Evolutionary conservation across 2,329 filamentous ascomycete genomes (phyloP).

Genomic region (Fusarium ramigenum): DNA sequence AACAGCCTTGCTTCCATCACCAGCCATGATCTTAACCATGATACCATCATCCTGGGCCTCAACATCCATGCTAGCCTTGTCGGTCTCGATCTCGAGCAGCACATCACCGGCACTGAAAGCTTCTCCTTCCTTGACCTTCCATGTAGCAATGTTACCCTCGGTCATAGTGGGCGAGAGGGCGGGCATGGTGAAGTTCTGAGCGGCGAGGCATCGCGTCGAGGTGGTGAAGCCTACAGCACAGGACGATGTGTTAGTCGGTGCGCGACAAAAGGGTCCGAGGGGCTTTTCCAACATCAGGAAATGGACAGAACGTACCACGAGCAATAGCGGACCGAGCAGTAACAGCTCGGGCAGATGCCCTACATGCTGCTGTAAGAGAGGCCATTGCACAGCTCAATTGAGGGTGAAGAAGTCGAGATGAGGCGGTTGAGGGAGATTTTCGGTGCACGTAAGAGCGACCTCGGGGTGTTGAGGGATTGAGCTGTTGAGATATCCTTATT

Average conservation of each 20-base stretch:
- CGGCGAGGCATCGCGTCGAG: slow-evolving; percentile 71
- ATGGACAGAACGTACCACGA: slow-evolving; percentile 63
- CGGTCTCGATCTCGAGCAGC: slow-evolving; percentile 90
- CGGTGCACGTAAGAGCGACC: slow-evolving; percentile 35
- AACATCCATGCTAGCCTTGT: slow-evolving; percentile 95
- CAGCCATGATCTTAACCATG: slow-evolving; percentile 81
- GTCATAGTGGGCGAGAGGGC: slow-evolving; percentile 94
- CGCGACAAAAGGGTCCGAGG: slow-evolving; percentile 39
- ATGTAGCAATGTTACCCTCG: slow-evolving; percentile 85
- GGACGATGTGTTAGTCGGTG: slow-evolving; percentile 34
- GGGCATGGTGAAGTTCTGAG: slow-evolving; percentile 91
- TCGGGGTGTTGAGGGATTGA: slow-evolving; percentile 36
- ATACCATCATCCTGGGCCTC: slow-evolving; percentile 91
- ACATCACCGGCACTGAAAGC: slow-evolving; percentile 85
- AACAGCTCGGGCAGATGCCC: slow-evolving; percentile 69
- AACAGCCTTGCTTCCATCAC: slow-evolving; percentile 78
- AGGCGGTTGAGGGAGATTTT: slow-evolving; percentile 24
- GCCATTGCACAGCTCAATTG: slow-evolving; percentile 63
- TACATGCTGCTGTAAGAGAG: slow-evolving; percentile 71
- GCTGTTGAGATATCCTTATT: slow-evolving; percentile 20
- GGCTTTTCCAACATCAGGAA: slow-evolving; percentile 13
- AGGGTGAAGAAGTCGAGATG: slow-evolving; percentile 32
- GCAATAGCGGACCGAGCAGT: slow-evolving; percentile 57
- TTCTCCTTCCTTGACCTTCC: slow-evolving; percentile 90
- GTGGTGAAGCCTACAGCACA: slow-evolving; percentile 68